Conservation (phyloP, 1,284 basidiomycete species). For the Ceratobasidium sp. region DNA sequence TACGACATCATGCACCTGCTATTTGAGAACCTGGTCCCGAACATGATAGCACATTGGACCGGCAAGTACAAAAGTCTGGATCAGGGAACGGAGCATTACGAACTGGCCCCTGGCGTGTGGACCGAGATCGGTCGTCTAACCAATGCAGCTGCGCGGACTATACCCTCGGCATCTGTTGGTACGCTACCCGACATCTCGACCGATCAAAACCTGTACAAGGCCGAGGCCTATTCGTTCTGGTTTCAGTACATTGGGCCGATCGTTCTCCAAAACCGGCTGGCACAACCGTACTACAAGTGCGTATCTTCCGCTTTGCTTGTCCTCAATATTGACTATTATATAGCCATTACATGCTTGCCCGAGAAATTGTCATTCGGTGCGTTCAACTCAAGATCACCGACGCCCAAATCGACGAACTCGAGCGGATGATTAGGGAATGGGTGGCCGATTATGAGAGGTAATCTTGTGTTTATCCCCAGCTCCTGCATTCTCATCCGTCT, state of each 20-base stretch:
- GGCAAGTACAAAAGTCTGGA: constrained; percentile 49
- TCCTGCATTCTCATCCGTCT: neutral
- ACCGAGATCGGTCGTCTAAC: constrained; percentile 48
- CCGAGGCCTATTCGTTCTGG: constrained; percentile 53
- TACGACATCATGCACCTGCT: constrained; percentile 52
- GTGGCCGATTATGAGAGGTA: constrained; percentile 48
- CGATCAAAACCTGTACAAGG: constrained; percentile 47
- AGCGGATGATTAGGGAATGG: constrained; percentile 45
- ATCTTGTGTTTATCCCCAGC: constrained; percentile 5
- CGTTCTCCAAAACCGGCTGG: constrained; percentile 46
- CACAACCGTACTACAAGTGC: constrained; percentile 47
- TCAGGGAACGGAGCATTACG: constrained; percentile 41
- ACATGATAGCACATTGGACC: constrained; percentile 47
- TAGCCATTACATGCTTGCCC: neutral
- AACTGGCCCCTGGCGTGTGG: constrained; percentile 46
- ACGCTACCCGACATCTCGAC: constrained; percentile 47
- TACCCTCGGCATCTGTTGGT: constrained; percentile 50
- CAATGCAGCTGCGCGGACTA: constrained; percentile 43
- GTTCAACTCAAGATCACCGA: constrained; percentile 43
- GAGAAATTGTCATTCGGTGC: constrained; percentile 45
- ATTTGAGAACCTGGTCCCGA: constrained; percentile 29
- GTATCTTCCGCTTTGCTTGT: neutral
- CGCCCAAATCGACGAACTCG: constrained; percentile 47
- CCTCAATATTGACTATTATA: neutral
- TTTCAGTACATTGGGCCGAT: constrained; percentile 48